Conservation (phyloP, 148 eudicot genomes). For the Gaultheria prostrata region DNA sequence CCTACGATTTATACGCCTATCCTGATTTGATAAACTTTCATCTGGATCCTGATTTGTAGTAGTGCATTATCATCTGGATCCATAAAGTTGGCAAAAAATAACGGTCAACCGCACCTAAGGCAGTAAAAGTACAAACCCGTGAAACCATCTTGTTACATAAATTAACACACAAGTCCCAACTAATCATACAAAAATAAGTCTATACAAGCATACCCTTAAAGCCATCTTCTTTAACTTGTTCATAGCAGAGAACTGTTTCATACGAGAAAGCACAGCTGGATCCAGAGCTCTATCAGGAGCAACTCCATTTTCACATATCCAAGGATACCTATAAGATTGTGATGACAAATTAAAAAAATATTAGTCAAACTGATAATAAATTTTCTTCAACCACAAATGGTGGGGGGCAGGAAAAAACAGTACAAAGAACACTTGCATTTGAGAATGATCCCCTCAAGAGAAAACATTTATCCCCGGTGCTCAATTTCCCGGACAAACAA, state of each 20-base stretch:
- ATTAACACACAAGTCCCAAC: background rate
- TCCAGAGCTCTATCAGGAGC: conserved; percentile 94
- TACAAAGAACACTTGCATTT: background rate
- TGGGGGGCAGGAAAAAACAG: background rate
- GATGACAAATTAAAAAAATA: background rate
- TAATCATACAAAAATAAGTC: background rate
- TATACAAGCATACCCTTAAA: conserved; percentile 63
- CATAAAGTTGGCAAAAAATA: background rate
- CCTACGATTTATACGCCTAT: too few species aligned
- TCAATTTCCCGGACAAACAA: background rate
- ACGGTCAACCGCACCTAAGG: background rate
- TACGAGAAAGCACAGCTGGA: conserved; percentile 94
- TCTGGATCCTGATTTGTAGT: too few species aligned
- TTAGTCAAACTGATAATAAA: background rate
- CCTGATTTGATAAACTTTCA: too few species aligned
- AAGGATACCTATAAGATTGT: conserved; percentile 70
- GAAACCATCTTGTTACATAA: background rate
- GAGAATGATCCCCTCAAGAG: background rate
- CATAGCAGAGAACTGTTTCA: conserved; percentile 96
- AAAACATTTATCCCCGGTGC: background rate
- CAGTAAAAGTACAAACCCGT: background rate
- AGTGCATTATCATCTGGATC: background rate
- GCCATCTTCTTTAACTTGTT: conserved; percentile 98
- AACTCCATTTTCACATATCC: conserved; percentile 98
- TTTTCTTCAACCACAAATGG: background rate